Base-by-base conservation (phyloP, 2,329 filamentous ascomycete genomes). In the Cytospora leucostoma region DNA sequence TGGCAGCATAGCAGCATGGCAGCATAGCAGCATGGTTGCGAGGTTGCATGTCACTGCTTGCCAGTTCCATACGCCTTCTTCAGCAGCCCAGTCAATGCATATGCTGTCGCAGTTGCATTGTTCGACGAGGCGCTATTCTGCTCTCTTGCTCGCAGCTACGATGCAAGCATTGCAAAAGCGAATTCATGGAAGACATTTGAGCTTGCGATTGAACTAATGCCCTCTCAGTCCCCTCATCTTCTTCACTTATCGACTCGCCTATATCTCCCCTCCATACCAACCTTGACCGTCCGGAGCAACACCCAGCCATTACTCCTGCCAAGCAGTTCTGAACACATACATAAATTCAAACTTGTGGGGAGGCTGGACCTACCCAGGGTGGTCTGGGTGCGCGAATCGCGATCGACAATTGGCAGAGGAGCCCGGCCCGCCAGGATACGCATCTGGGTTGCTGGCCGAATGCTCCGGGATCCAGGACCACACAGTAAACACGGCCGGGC, bases 401-500 rank as follows among this genome's bases (percentile, higher is more conserved):
- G 59, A 17, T 35, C 37, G 52, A 19, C 33, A 8, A 32, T 33
- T 51, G 32, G n/a, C 5, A n/a, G 44, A 55, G 51, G 51, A 34
- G 40, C 40, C 59, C 27, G 33, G 35, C n/a, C 19, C 33, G 40
- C 51, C 59, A 44, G 51, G 51, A 32, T 34, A 55, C 32, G 54
- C 32, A 61, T 52, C 38, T 55, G 59, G 44, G 15, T 38, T 32
- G 34, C 59, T 50, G 59, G 33, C 51, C 53, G 19, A 10, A 52
- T 38, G 19, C 17, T 44, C 40, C 40, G 38, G 54, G 34, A 51
- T 37, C 38, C 21, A 54, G 32, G 50, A 37, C 19, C n/a, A 17
- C 58, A 60, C 53, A 61, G 44, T 44, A n/a, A 40, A 61, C 17
- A 38, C 33, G 51, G 47, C 47, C 49, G 32, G 47, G 49, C 19